Evolutionary conservation across 768 basidiomycete genomes (phyloP).

Genomic region (Cyclocybe aegerita): DNA sequence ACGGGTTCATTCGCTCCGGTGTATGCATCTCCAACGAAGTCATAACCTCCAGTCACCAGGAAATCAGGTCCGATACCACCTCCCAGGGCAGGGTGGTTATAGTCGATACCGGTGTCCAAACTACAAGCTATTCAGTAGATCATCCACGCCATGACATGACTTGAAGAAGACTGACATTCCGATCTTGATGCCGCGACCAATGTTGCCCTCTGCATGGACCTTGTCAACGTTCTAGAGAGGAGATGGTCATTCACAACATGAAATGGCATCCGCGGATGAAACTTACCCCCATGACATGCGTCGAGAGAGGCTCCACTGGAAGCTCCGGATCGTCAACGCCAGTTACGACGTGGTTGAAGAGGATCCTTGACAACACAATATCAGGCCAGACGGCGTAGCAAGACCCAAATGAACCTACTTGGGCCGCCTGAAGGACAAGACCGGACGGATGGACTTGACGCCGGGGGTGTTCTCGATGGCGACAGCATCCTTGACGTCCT

Average conservation of each 20-base stretch:
- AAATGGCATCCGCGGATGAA: background rate
- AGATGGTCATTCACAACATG: background rate
- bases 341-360: no score
- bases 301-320: constrained; percentile 22
- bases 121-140: constrained; percentile 21
- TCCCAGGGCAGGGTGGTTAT: constrained; percentile 54
- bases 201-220: constrained; percentile 60
- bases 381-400: background rate
- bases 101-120: constrained; percentile 59
- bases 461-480: constrained; percentile 45
- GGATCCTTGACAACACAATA: background rate
- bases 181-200: constrained; percentile 66
- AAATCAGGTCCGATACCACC: constrained; percentile 54
- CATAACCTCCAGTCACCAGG: constrained; percentile 52
- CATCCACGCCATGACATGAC: background rate
- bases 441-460: constrained; percentile 59
- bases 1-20: constrained; percentile 48
- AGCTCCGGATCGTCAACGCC: no score
- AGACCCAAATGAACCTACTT: constrained; percentile 27
- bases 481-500: constrained; percentile 42
- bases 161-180: constrained; percentile 46
- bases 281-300: constrained; percentile 54
- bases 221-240: constrained; percentile 54
- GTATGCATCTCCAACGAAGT: constrained; percentile 59
- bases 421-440: constrained; percentile 41